Evolutionary conservation across 106 monocot genomes (phyloP).

Genomic region (Phalaenopsis aphrodite): DNA sequence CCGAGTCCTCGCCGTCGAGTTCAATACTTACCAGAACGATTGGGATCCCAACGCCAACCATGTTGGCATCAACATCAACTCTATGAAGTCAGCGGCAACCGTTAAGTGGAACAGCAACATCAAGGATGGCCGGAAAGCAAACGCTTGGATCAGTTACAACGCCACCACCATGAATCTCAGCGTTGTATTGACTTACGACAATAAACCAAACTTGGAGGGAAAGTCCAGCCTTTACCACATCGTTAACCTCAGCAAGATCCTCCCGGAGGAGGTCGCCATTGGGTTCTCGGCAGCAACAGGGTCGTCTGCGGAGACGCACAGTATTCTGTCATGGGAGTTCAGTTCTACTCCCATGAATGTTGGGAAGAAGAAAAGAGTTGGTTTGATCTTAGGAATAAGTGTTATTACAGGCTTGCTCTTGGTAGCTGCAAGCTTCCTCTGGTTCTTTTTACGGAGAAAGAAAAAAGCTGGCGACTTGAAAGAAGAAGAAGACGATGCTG

Average conservation of each 20-base stretch:
- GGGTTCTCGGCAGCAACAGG: slow-evolving; percentile 74
- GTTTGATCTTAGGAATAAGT: background rate
- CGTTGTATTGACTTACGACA: slow-evolving; percentile 29
- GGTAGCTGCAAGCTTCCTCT: background rate
- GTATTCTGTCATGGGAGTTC: slow-evolving; percentile 54
- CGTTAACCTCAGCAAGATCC: slow-evolving; percentile 29
- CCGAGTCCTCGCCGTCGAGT: slow-evolving; percentile 41
- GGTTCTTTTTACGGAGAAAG: slow-evolving; percentile 12
- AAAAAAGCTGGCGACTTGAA: slow-evolving; percentile 14
- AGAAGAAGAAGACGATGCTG: slow-evolving; percentile 5
- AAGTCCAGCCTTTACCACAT: slow-evolving; percentile 17
- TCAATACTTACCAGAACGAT: slow-evolving; percentile 31
- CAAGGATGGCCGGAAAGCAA: background rate
- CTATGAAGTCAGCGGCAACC: slow-evolving; percentile 8
- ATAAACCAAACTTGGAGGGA: slow-evolving; percentile 8
- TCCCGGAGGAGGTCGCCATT: slow-evolving; percentile 42
- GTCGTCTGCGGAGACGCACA: slow-evolving; percentile 27
- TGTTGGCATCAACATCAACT: slow-evolving; percentile 44
- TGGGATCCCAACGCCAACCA: slow-evolving; percentile 42
- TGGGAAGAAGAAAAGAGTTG: background rate
- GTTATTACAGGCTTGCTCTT: background rate
- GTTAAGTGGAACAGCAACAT: slow-evolving; percentile 11
- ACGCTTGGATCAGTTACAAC: slow-evolving; percentile 33
- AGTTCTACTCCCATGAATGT: slow-evolving; percentile 13
- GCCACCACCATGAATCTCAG: slow-evolving; percentile 16